Evolutionary conservation across 2,329 filamentous ascomycete genomes (phyloP).

Genomic region (Clonostachys byssicola): DNA sequence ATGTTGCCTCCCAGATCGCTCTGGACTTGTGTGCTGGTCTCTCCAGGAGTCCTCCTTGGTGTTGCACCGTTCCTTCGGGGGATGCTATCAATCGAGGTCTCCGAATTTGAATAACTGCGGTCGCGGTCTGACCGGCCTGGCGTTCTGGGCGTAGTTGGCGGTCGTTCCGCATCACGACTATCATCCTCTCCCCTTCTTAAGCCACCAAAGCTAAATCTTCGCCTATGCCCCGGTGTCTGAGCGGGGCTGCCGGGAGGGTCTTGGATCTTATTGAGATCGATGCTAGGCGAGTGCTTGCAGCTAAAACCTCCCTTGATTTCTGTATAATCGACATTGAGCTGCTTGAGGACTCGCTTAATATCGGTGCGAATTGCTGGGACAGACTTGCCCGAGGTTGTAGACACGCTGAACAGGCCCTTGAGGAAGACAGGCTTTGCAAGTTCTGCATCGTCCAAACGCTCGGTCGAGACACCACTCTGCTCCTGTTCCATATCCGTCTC

Average conservation of each 20-base stretch:
- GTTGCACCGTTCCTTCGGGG: slow-evolving; percentile 45
- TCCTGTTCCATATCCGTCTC: slow-evolving; percentile 82
- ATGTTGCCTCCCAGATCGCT: slow-evolving; percentile 83
- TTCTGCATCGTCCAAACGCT: slow-evolving; percentile 64
- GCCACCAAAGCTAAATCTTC: slow-evolving; percentile 82
- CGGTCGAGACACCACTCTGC: slow-evolving; percentile 55
- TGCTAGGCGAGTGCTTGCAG: slow-evolving; percentile 84
- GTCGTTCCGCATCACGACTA: slow-evolving; percentile 57
- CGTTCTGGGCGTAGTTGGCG: slow-evolving; percentile 34
- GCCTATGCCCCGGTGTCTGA: slow-evolving; percentile 56
- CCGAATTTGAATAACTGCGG: slow-evolving; percentile 80
- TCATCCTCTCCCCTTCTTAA: slow-evolving; percentile 58
- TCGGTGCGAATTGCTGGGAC: slow-evolving; percentile 81
- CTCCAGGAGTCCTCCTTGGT: slow-evolving; percentile 64
- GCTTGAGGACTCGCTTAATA: slow-evolving; percentile 83
- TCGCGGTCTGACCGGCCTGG: slow-evolving; percentile 49
- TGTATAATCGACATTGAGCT: slow-evolving; percentile 83
- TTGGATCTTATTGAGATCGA: slow-evolving; percentile 72
- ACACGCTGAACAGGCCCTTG: slow-evolving; percentile 95
- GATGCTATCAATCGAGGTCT: slow-evolving; percentile 75
- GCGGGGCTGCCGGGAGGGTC: slow-evolving; percentile 59
- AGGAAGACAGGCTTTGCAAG: slow-evolving; percentile 91
- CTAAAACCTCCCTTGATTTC: slow-evolving; percentile 94
- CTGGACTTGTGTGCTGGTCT: slow-evolving; percentile 89
- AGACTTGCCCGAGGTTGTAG: slow-evolving; percentile 90